Evolutionary conservation across 2,329 filamentous ascomycete species (phyloP).

Genomic region (Colletotrichum melonis): DNA sequence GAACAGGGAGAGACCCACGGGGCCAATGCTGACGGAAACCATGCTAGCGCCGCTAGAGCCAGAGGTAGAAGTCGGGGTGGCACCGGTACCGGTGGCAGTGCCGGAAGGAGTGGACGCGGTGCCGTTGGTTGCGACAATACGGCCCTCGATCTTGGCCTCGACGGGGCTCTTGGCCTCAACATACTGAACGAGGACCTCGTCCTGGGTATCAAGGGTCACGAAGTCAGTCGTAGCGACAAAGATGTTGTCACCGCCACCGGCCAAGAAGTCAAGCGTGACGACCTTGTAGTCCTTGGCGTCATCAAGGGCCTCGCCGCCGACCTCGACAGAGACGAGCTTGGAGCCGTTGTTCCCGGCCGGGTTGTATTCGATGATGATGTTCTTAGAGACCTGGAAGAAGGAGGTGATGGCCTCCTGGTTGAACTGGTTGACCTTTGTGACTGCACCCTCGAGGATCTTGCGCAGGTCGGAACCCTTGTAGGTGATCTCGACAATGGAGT

Average conservation of each 20-base stretch:
- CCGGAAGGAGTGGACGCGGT: slow-evolving; percentile 6
- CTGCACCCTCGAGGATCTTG: slow-evolving; percentile 68
- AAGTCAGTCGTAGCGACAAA: slow-evolving; percentile 53
- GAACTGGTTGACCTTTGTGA: slow-evolving; percentile 64
- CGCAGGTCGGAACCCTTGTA: slow-evolving; percentile 66
- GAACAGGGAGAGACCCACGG: slow-evolving; percentile 1
- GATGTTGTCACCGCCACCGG: slow-evolving; percentile 73
- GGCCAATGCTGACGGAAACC: slow-evolving; percentile 12
- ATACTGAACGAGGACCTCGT: slow-evolving; percentile 64
- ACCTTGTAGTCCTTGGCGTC: slow-evolving; percentile 62
- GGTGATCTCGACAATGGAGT: slow-evolving; percentile 69
- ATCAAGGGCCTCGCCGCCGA: slow-evolving; percentile 61
- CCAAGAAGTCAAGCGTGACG: slow-evolving; percentile 72
- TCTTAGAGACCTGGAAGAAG: slow-evolving; percentile 70
- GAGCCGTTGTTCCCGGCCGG: slow-evolving; percentile 59
- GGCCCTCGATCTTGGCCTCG: slow-evolving; percentile 59
- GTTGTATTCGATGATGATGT: slow-evolving; percentile 69
- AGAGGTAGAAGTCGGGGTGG: slow-evolving; percentile 6
- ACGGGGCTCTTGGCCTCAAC: slow-evolving; percentile 61
- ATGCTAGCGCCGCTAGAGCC: slow-evolving; percentile 13
- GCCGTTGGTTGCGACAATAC: slow-evolving; percentile 47
- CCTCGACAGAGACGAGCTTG: slow-evolving; percentile 63
- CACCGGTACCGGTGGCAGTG: background rate
- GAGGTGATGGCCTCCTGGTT: slow-evolving; percentile 65
- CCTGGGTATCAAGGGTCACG: slow-evolving; percentile 62